A percentile compares a stretch with the other conserved stretches of the same genome.
phyloP scores from a whole-genome alignment of 768 basidiomycete genomes.

The Tulasnella sp. region DNA sequence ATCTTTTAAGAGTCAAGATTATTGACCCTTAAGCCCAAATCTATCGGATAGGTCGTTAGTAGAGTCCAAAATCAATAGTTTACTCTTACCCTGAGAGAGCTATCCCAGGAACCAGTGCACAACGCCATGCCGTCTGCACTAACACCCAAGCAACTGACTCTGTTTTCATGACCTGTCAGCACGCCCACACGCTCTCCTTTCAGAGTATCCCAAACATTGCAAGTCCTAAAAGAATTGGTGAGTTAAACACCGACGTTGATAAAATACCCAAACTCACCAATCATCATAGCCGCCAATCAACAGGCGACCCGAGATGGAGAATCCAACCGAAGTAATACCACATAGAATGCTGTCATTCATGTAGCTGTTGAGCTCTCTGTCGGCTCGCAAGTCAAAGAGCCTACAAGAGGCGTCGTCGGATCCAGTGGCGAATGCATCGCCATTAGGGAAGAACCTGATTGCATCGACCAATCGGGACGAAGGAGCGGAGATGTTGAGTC shows the following conservation, averaged over 20 bases:
- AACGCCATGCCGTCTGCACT: constrained; percentile 96
- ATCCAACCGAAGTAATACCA: constrained; percentile 97
- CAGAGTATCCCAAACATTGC: constrained; percentile 98
- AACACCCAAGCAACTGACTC: constrained; percentile 93
- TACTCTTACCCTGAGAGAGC: constrained; percentile 72
- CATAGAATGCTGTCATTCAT: constrained; percentile 98
- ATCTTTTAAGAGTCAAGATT: not conserved
- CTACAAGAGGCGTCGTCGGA: constrained; percentile 99
- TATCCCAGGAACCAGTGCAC: constrained; percentile 98
- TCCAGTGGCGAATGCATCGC: constrained; percentile 98
- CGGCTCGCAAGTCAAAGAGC: constrained; percentile 93
- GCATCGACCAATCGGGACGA: too few relatives aligned
- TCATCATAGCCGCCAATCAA: constrained; percentile 98
- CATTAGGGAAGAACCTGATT: constrained; percentile 93
- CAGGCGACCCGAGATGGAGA: constrained; percentile 94
- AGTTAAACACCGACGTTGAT: not conserved
- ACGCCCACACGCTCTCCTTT: constrained; percentile 98
- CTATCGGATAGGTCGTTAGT: not conserved
- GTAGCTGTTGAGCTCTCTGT: constrained; percentile 92
- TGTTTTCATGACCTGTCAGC: constrained; percentile 93
- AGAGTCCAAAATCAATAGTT: not conserved
- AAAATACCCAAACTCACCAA: constrained; percentile 37
- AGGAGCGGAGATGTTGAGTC: not conserved
- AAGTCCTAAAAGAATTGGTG: constrained; percentile 35
- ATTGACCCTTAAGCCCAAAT: not conserved